Conservation (phyloP, 306 rosid species). For the Vigna reflexopilosa region DNA sequence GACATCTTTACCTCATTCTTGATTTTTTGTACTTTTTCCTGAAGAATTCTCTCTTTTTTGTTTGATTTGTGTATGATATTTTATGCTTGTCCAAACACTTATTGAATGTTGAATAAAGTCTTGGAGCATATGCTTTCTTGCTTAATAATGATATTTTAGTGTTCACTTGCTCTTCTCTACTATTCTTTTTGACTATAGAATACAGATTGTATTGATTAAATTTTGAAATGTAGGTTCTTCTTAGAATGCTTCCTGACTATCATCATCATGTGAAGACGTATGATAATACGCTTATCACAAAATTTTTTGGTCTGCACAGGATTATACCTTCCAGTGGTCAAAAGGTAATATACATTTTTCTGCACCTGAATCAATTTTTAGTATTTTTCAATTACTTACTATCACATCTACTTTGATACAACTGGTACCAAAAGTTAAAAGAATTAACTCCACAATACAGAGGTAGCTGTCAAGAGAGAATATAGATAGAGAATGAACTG, state of each 20-base stretch:
- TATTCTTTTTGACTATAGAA: conserved; percentile 6
- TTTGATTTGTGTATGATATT: conserved; percentile 11
- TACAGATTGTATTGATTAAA: conserved; percentile 46
- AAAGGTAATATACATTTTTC: conserved; percentile 64
- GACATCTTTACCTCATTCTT: conserved; percentile 11
- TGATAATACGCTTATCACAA: conserved; percentile 93
- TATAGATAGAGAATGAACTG: no score
- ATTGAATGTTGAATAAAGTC: conserved; percentile 7
- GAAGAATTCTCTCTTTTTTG: background rate
- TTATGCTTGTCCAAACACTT: conserved; percentile 10
- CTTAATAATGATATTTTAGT: conserved; percentile 25
- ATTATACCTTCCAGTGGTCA: conserved; percentile 96
- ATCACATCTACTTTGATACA: background rate
- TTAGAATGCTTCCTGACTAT: conserved; percentile 96
- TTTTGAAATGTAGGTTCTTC: conserved; percentile 76
- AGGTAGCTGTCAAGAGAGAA: no score
- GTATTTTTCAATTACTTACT: conserved; percentile 10
- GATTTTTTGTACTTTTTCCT: background rate
- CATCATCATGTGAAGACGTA: conserved; percentile 89
- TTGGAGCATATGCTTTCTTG: background rate
- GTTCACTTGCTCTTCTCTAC: conserved; percentile 28
- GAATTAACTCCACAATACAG: no score
- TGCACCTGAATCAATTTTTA: conserved; percentile 18
- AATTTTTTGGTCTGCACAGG: conserved; percentile 98
- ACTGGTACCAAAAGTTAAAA: background rate